Evolutionary conservation across 192 early-diverging fungal species (phyloP).

Genomic region (Gorgonomyces haynaldii): DNA sequence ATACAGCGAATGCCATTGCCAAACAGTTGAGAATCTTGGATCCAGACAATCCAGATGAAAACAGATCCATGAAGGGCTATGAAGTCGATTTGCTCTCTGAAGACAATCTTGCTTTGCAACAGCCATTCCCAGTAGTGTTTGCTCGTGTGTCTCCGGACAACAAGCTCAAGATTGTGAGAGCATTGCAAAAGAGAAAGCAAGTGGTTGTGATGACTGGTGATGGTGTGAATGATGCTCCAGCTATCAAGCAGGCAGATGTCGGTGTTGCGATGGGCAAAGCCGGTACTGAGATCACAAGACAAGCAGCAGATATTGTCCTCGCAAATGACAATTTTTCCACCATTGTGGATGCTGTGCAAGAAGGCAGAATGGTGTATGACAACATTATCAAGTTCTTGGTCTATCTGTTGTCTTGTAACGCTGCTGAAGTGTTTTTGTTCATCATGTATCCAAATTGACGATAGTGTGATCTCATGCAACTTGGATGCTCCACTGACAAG

Average conservation of each 20-base stretch:
- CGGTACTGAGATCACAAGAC: conserved; percentile 96
- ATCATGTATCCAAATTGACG: conserved; percentile 45
- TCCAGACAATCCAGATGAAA: conserved; percentile 23
- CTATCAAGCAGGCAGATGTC: conserved; percentile 90
- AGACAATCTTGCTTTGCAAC: conserved; percentile 63
- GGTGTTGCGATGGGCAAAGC: conserved; percentile 95
- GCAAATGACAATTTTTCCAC: conserved; percentile 93
- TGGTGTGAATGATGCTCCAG: conserved; percentile 89
- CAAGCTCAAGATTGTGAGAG: conserved; percentile 90
- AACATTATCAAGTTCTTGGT: conserved; percentile 98
- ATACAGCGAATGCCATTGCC: conserved; percentile 88
- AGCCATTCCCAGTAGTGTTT: conserved; percentile 91
- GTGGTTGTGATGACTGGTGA: conserved; percentile 86
- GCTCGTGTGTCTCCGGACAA: conserved; percentile 94
- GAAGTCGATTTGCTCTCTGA: conserved; percentile 88
- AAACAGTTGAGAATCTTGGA: conserved; percentile 78
- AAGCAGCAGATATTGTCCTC: conserved; percentile 93
- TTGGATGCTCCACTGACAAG: conserved; percentile 78
- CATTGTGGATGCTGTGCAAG: conserved; percentile 85
- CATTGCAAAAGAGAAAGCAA: conserved; percentile 66
- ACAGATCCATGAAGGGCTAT: conserved; percentile 72
- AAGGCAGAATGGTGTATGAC: conserved; percentile 91
- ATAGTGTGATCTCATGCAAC: conserved; percentile 49
- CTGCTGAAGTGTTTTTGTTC: conserved; percentile 86
- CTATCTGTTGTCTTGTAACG: conserved; percentile 87